Conservation (phyloP, 352 stramenopile genomes). For the Globisporangium apiculatum region DNA sequence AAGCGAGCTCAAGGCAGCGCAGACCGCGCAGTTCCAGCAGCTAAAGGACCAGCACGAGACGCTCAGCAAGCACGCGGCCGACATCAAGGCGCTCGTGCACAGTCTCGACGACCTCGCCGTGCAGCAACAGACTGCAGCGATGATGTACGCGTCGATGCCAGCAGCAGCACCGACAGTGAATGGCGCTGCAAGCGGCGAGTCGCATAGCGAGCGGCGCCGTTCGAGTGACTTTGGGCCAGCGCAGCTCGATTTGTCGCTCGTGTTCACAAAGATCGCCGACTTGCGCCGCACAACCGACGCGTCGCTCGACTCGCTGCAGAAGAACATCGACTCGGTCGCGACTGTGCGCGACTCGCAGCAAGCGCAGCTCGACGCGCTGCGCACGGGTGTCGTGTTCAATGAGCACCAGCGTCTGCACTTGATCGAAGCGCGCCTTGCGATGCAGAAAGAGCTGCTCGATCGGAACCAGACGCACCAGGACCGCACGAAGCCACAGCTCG, state of each 20-base stretch:
- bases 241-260: constrained; percentile 65
- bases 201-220: not conserved
- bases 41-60: constrained; percentile 34
- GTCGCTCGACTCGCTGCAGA: constrained; percentile 45
- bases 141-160: constrained; percentile 17
- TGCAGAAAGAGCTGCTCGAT: constrained; percentile 64
- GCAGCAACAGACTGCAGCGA: constrained; percentile 37
- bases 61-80: constrained; percentile 37
- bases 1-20: constrained; percentile 34
- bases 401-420: constrained; percentile 49
- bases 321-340: constrained; percentile 35
- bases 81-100: constrained; percentile 37
- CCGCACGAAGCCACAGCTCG: constrained; percentile 51
- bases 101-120: constrained; percentile 48
- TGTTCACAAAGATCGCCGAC: constrained; percentile 77
- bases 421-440: constrained; percentile 42
- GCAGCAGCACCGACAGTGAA: constrained; percentile 3
- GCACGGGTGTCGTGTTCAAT: constrained; percentile 42
- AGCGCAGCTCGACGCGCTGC: constrained; percentile 42
- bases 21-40: constrained; percentile 30
- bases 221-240: constrained; percentile 9
- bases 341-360: constrained; percentile 37
- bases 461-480: constrained; percentile 67
- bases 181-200: constrained; percentile 4
- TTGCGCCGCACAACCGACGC: constrained; percentile 53